Evolutionary conservation across 2,329 filamentous ascomycete genomes (phyloP).

Genomic region (Colletotrichum limetticola): DNA sequence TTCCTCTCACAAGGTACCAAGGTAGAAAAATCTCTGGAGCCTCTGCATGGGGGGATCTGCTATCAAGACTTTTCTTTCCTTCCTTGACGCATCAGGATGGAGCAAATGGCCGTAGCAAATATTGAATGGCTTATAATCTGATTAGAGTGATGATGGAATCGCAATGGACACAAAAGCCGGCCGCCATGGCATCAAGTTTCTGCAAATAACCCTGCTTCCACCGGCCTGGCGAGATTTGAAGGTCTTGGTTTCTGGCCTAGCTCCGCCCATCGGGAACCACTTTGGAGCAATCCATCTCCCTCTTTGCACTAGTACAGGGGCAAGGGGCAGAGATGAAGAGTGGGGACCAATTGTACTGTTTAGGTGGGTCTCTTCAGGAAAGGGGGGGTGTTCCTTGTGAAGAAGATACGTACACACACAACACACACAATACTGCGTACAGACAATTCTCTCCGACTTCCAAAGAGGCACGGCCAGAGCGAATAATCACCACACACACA

Average conservation of each 20-base stretch:
- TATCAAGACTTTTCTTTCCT: background rate
- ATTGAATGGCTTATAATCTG: background rate
- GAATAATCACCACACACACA: background rate
- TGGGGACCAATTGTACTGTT: background rate
- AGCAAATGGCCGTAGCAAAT: background rate
- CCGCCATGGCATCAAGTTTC: conserved; percentile 15
- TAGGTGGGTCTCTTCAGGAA: background rate
- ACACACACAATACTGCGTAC: background rate
- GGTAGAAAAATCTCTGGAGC: no score
- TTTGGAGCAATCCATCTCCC: conserved; percentile 29
- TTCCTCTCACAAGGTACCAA: no score
- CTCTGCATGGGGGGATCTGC: background rate
- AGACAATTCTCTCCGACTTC: no score
- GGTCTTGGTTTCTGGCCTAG: conserved; percentile 39
- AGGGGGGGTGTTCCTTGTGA: conserved; percentile 1
- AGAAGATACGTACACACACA: background rate
- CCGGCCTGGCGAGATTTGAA: conserved; percentile 41
- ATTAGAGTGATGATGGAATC: conserved; percentile 15
- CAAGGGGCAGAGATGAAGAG: conserved; percentile 27
- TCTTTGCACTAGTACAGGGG: conserved; percentile 29
- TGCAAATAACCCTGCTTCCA: conserved; percentile 25
- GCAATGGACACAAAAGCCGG: conserved; percentile 3
- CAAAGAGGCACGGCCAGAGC: background rate
- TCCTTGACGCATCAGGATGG: background rate
- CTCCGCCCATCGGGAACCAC: conserved; percentile 32